Base-by-base conservation (phyloP, 768 basidiomycete genomes). In the Solioccasus polychromus region DNA sequence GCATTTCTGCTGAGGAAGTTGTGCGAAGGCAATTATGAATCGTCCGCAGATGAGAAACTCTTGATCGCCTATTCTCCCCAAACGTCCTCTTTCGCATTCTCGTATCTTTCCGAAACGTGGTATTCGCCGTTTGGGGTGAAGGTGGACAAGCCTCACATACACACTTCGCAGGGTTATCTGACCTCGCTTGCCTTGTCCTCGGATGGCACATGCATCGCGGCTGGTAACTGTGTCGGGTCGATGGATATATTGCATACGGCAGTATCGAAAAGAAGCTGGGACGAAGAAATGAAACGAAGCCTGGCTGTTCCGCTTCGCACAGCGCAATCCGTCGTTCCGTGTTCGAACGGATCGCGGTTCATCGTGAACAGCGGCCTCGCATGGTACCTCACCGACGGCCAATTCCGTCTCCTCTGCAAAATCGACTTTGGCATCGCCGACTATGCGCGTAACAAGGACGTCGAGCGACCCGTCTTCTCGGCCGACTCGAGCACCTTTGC, bases 171-270 rank as follows among this genome's bases (percentile, higher is more conserved):
- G 3, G 26, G 30, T 19, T 8, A 9, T n/a, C 43, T 58, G 15
- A 42, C 30, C 6, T 48, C 42, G 17, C 38, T 61, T 15, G 48
- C 56, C 3, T 37, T 61, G 36, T 61, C 59, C 5, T 30, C 35
- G 8, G 46, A 61, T 29, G 60, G 53, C 6, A 32, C 31, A 17
- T 37, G 42, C 5, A 23, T 55, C 10, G 57, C 55, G 22, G 54
- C 53, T 11, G 50, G 42, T n/a, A 51, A 25, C 15, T 5, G 8
- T 9, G 17, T 17, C 8, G 51, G 44, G 5, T 39, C 48, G 2
- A 15, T 53, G 19, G 39, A 53, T n/a, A 51, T 51, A 24, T 9
- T 45, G 36, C 48, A 51, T 29, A 38, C 47, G 11, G 35, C 45
- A 1, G 45, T 55, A 2, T 40, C 43, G 17, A 25, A 10, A 12